Evolutionary conservation across 2,329 filamentous ascomycete genomes (phyloP).

Genomic region (Capronia americana): DNA sequence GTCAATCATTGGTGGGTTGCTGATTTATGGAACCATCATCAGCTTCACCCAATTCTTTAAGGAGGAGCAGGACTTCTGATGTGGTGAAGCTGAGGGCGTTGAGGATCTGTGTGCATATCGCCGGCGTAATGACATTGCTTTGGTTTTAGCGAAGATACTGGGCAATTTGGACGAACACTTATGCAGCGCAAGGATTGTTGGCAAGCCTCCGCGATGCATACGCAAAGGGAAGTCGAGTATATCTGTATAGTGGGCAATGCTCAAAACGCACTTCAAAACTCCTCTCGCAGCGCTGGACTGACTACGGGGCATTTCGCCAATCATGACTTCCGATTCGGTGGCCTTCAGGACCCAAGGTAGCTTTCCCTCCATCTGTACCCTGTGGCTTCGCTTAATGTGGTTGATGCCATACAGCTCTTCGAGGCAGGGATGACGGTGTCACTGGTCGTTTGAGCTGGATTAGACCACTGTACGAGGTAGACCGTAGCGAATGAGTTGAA

Average conservation of each 20-base stretch:
- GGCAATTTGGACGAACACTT: slow-evolving; percentile 23
- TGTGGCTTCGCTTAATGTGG: background rate
- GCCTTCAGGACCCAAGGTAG: background rate
- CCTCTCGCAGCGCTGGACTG: background rate
- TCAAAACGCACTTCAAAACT: background rate
- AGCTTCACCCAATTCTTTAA: slow-evolving; percentile 98
- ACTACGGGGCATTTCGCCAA: background rate
- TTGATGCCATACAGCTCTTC: background rate
- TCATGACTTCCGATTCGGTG: background rate
- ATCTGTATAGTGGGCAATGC: background rate
- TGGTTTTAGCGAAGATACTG: slow-evolving; percentile 16
- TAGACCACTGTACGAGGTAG: background rate
- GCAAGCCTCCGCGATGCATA: background rate
- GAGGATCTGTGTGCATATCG: slow-evolving; percentile 23
- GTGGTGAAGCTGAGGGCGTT: background rate
- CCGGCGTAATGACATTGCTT: slow-evolving; percentile 14
- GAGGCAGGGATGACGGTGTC: background rate
- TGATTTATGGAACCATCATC: slow-evolving; percentile 98
- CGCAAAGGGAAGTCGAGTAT: background rate
- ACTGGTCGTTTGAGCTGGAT: background rate
- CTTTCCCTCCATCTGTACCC: background rate
- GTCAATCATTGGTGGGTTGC: slow-evolving; percentile 87
- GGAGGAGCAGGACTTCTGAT: slow-evolving; percentile 92
- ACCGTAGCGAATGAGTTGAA: background rate
- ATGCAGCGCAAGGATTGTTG: slow-evolving; percentile 5